A percentile compares a stretch with the other conserved stretches of the same genome.
These are phyloP conservation scores for Cucumis hystrix DNA, from an alignment of 306 rosid genomes.

Conservation along the genomic window DNA sequence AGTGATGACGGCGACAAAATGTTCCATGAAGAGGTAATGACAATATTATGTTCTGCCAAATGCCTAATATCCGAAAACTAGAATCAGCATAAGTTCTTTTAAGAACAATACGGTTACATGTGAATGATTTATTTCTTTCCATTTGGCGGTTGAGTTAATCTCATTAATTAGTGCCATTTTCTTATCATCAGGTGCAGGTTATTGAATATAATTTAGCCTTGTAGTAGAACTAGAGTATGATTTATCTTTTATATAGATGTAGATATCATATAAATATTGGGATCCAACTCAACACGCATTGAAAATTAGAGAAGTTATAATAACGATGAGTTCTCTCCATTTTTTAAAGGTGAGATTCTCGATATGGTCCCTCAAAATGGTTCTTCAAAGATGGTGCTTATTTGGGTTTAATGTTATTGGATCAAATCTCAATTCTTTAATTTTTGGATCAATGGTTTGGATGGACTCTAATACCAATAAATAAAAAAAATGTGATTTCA, in stretches of 20 bases:
- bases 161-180: neutral
- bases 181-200: neutral
- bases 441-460: no score
- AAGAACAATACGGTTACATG: neutral
- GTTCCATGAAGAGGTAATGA: constrained; percentile 60
- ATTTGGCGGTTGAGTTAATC: neutral
- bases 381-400: no score
- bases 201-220: neutral
- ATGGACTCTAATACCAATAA: no score
- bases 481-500: no score
- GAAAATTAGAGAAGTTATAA: no score
- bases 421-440: no score
- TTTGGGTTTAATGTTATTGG: no score
- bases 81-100: neutral
- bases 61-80: neutral
- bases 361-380: no score
- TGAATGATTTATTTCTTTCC: no score
- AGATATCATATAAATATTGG: neutral
- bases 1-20: constrained; percentile 47
- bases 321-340: no score
- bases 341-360: no score
- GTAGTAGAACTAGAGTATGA: neutral
- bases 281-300: no score
- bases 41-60: neutral
- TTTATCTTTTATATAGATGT: neutral